Base-by-base conservation (phyloP, 1,284 basidiomycete genomes). In the Stereum hirsutum region DNA sequence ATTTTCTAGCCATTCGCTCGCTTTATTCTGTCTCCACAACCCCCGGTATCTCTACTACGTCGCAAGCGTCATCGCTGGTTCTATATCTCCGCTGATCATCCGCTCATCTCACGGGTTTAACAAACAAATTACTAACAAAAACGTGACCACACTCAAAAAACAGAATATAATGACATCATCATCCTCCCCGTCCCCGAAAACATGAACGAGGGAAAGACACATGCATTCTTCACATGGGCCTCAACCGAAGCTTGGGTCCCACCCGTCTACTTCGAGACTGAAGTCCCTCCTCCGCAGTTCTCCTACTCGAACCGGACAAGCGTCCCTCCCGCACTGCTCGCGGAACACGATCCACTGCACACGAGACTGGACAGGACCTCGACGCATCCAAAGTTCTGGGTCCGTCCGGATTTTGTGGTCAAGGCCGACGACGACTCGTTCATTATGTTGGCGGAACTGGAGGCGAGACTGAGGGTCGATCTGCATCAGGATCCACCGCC, bases 351-450 rank as follows among this genome's bases (percentile, higher is more conserved):
- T 54, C 72, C 84, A 17, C 54, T 65, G 21, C 56, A 66, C 15
- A 77, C 77, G 5, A 75, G 73, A 61, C 61, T 66, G 43, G 78
- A 84, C 52, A 62, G 69, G 39, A 59, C 54, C 17, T 60, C 66
- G 1, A 64, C 59, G 54, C 54, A 47, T 7, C 65, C 72, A 2
- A 62, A 57, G 32, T 66, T 72, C 7, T 89, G 87, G 87, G 80
- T 85, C 8, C 71, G 80, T 31, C 90, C 91, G 7, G 89, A 95
- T 57, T 96, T 81, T 55, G 79, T 97, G 30, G 78, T 87, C 53
- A 97, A 97, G 65, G 88, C 86, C 1, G 93, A 97, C 60, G 93
- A 97, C 55, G 93, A 97, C 60, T 78, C 89, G 10, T 95, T 97
- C 57, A 78, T 96, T 45, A 93, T 95, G 76, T 74, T 97, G 20